Evolutionary conservation across 2,329 filamentous ascomycete genomes (phyloP).

Genomic region (Parastagonospora nodorum): DNA sequence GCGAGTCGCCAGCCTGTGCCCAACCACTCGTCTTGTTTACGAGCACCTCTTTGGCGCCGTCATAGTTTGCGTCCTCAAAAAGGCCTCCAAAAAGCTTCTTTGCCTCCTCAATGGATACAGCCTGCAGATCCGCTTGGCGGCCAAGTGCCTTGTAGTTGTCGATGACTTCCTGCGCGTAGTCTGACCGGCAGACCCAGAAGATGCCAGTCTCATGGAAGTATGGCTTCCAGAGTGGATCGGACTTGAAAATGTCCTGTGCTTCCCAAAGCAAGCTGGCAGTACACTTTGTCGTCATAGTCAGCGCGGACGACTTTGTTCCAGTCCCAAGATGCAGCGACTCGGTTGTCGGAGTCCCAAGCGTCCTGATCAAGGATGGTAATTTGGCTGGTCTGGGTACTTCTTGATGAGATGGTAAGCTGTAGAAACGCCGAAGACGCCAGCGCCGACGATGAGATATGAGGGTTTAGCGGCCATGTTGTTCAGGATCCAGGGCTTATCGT

Average conservation of each 20-base stretch:
- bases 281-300: conserved; percentile 69
- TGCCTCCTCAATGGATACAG: conserved; percentile 56
- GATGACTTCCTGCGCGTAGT: conserved; percentile 56
- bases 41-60: conserved; percentile 62
- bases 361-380: conserved; percentile 49
- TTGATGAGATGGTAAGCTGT: conserved; percentile 48
- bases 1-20: conserved; percentile 65
- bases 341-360: conserved; percentile 37
- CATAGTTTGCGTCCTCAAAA: conserved; percentile 65
- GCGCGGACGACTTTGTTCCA: conserved; percentile 75
- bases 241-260: conserved; percentile 66
- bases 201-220: conserved; percentile 60
- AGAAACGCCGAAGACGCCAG: conserved; percentile 45
- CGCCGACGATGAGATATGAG: conserved; percentile 43
- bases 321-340: conserved; percentile 69
- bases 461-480: conserved; percentile 35
- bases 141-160: conserved; percentile 58
- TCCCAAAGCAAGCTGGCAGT: conserved; percentile 70
- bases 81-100: conserved; percentile 63
- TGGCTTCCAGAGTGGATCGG: conserved; percentile 60
- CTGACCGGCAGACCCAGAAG: conserved; percentile 48
- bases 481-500: conserved; percentile 17
- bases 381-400: conserved; percentile 48
- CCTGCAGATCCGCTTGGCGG: conserved; percentile 52
- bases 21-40: conserved; percentile 67